Conservation (phyloP, 768 basidiomycete species). For the Tulasnella sp. region DNA sequence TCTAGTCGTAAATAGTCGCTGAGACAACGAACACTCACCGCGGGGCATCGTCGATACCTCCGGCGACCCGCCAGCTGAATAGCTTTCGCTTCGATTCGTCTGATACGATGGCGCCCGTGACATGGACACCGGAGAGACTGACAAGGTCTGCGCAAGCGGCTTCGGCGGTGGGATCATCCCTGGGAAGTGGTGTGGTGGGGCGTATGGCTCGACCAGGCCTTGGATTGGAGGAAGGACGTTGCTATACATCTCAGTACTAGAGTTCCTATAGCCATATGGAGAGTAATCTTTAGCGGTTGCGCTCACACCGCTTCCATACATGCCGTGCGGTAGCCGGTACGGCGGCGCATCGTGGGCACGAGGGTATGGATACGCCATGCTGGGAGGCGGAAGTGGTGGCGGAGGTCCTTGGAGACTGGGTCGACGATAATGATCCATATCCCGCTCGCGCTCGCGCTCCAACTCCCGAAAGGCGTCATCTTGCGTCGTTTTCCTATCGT, state of each 20-base stretch:
- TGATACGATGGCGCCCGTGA: no score
- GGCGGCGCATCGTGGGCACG: neutral
- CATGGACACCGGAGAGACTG: no score
- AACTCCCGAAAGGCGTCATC: neutral
- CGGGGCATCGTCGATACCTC: neutral
- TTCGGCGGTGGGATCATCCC: neutral
- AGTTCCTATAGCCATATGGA: neutral
- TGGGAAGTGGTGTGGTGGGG: neutral
- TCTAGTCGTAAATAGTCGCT: neutral
- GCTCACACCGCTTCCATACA: constrained; percentile 2
- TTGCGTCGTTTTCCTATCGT: neutral
- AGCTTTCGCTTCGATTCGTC: no score
- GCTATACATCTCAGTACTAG: neutral
- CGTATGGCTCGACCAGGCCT: neutral
- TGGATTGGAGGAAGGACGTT: no score
- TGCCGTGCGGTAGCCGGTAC: neutral
- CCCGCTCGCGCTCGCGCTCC: constrained; percentile 5
- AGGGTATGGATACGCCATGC: neutral
- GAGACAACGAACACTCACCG: neutral
- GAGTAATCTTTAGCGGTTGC: neutral
- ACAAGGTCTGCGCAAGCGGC: neutral
- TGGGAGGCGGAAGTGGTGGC: neutral
- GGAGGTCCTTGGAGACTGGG: neutral
- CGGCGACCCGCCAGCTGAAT: neutral
- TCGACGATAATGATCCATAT: neutral